Evolutionary conservation across 2,329 filamentous ascomycete species (phyloP).

Genomic region (Herpotrichia juniperi): DNA sequence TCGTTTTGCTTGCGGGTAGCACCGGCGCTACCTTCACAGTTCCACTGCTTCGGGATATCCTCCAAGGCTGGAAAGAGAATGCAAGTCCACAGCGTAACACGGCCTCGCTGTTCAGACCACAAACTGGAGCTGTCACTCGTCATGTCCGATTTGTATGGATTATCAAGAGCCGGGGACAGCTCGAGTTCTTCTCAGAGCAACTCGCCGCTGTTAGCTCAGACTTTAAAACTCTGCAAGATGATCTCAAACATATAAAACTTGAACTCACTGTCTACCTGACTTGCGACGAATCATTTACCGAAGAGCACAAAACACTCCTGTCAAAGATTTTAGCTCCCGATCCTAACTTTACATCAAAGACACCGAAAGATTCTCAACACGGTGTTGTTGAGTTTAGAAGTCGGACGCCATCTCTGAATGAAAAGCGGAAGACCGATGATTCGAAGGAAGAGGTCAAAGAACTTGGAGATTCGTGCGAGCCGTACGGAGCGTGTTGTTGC

Average conservation of each 20-base stretch:
- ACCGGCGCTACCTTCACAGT: conserved; percentile 66
- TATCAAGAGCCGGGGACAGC: conserved; percentile 59
- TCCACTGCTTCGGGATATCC: conserved; percentile 62
- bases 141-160: conserved; percentile 64
- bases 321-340: conserved; percentile 29
- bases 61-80: conserved; percentile 52
- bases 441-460: conserved; percentile 30
- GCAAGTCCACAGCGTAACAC: conserved; percentile 8
- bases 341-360: conserved; percentile 2
- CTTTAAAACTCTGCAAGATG: conserved; percentile 46
- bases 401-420: conserved; percentile 19
- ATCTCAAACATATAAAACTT: conserved; percentile 50
- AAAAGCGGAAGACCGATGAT: conserved; percentile 24
- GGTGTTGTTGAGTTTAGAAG: conserved; percentile 26
- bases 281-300: conserved; percentile 56
- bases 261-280: conserved; percentile 63
- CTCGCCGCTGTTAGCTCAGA: conserved; percentile 54
- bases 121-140: conserved; percentile 50
- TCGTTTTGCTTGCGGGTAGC: conserved; percentile 64
- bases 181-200: conserved; percentile 60
- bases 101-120: conserved; percentile 22
- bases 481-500: conserved; percentile 55
- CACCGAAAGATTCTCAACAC: conserved; percentile 13
- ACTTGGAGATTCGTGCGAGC: conserved; percentile 33
- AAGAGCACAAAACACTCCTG: conserved; percentile 44